These are phyloP conservation scores for Phytophthora tentaculata DNA, from an alignment of 352 stramenopile genomes.

Conservation along the genomic window DNA sequence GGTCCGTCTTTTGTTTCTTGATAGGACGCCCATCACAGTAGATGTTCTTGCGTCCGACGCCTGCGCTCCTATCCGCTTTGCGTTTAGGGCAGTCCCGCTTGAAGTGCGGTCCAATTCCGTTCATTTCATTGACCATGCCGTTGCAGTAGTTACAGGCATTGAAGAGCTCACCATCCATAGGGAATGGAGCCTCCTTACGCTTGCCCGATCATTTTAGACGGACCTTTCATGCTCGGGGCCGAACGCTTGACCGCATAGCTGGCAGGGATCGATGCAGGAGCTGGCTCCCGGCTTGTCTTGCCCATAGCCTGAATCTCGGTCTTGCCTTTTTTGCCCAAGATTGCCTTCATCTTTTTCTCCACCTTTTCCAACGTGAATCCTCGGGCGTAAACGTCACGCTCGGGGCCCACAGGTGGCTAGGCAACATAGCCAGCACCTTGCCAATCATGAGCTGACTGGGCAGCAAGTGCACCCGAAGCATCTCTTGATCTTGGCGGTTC, in stretches of 20 bases:
- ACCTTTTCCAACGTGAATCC: conserved; percentile 2
- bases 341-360: conserved; percentile 11
- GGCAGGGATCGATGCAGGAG: neutral
- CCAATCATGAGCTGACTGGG: conserved; percentile 1
- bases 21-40: neutral
- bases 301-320: conserved; percentile 1
- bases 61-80: neutral
- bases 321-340: conserved; percentile 3
- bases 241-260: neutral
- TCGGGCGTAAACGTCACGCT: conserved; percentile 1
- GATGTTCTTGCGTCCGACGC: neutral
- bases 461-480: neutral
- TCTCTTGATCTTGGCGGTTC: conserved; percentile 1
- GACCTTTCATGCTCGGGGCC: neutral
- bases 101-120: neutral
- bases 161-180: neutral
- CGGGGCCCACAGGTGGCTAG: neutral
- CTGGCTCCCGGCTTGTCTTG: neutral
- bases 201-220: conserved; percentile 1
- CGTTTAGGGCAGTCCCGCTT: neutral
- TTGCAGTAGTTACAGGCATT: neutral
- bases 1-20: conserved; percentile 7
- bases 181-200: neutral
- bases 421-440: neutral
- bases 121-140: neutral